Percentiles rank a stretch among this genome's conserved stretches.
Conservation (phyloP, 306 rosid genomes). For the Sphenostylis stenocarpa region DNA sequence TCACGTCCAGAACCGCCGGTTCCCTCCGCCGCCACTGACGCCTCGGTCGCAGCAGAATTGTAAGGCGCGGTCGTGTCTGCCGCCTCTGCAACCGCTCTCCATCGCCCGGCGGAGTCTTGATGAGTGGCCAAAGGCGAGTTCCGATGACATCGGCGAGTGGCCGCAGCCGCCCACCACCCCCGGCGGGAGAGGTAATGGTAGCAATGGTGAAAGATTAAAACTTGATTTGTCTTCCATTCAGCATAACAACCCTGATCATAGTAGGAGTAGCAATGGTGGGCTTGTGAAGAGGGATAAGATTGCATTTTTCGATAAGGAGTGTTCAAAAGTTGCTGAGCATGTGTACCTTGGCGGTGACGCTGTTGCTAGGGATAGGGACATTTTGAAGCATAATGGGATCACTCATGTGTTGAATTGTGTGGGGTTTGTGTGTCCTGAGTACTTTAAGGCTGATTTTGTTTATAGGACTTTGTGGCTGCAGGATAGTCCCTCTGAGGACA, state of each 20-base stretch:
- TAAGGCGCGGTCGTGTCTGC: conserved; percentile 83
- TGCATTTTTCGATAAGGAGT: conserved; percentile 95
- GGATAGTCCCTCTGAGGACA: conserved; percentile 97
- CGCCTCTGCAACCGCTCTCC: conserved; percentile 90
- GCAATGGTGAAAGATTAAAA: conserved; percentile 84
- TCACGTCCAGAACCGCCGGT: conserved; percentile 54
- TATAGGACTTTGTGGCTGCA: conserved; percentile 97
- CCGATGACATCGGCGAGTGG: conserved; percentile 99
- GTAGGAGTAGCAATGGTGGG: conserved; percentile 61
- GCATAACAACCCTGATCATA: conserved; percentile 57
- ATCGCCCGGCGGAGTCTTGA: conserved; percentile 93
- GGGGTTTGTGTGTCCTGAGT: conserved; percentile 97
- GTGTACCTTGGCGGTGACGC: conserved; percentile 98
- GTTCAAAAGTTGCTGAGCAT: conserved; percentile 95
- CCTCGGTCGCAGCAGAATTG: conserved; percentile 91
- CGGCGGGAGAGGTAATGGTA: conserved; percentile 50
- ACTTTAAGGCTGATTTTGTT: conserved; percentile 80
- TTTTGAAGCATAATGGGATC: conserved; percentile 82
- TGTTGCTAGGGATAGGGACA: conserved; percentile 92
- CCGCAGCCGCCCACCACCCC: conserved; percentile 91
- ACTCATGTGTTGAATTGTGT: conserved; percentile 96
- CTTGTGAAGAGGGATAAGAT: conserved; percentile 96
- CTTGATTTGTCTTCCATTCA: conserved; percentile 94
- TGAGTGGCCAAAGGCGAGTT: conserved; percentile 97
- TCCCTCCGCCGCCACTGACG: conserved; percentile 72